Evolutionary conservation across 23 red algal genomes (phyloP), one percentile per base, ranked within the genome.

Genomic region (Gracilariopsis chorda): DNA sequence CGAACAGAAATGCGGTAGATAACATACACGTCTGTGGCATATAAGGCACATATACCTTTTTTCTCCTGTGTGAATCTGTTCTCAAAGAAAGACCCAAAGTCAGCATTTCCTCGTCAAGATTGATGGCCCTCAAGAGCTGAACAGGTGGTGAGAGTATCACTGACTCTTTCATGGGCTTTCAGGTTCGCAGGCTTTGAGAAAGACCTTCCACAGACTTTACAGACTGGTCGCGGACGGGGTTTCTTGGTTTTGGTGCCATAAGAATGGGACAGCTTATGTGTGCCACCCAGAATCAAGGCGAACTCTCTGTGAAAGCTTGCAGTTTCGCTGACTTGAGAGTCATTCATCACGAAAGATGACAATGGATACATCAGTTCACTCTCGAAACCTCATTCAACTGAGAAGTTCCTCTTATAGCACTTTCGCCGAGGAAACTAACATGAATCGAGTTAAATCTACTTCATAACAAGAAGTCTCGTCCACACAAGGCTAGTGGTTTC

Each of bases 141-240:
- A 21, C 14, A 3, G 35, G 32, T 28, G 24, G 61, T 11, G n/a
- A 40, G 47, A 10, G 69, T 10, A 24, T 21, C 5, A 89, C 85
- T 21, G n/a, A 89, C 85, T 39, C 85, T 76, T 59, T 77, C 68
- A 64, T 89, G 85, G 16, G 85, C 85, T 36, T 64, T 77, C 4
- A 89, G 85, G 32, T 89, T 89, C 7, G 85, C 85, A 20, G 48
- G 43, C 58, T 89, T 89, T n/a, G 85, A 89, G 43, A 89, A 89
- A 3, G 85, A 77, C 19, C 43, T 43, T 28, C 53, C 46, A 46
- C 85, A 89, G 48, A 77, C 65, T 25, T 76, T 77, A n/a, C 85
- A 89, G 9, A 89, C 69, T 20, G 85, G 85, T 5, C 85, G 65
- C 6, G 40, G 76, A 23, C 76, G 76, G 35, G 48, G 48, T 80